Evolutionary conservation across 768 basidiomycete species (phyloP).

Genomic region (Sporobolomyces phaffii): DNA sequence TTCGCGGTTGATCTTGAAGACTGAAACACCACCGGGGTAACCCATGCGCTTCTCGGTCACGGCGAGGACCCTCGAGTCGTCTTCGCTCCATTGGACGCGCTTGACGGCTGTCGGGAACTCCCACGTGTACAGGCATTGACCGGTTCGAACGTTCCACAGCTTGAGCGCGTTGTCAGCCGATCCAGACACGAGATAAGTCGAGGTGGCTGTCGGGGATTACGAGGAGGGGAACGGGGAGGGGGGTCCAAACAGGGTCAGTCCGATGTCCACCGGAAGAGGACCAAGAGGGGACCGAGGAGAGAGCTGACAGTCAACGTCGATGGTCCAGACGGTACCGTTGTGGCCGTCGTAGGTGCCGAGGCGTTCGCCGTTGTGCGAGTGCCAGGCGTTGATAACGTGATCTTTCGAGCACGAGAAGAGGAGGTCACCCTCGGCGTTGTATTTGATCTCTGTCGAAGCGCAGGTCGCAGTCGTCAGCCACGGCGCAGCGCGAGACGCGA

Average conservation of each 20-base stretch:
- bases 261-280: too few relatives aligned
- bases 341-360: conserved; percentile 93
- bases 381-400: conserved; percentile 87
- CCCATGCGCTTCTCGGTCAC: conserved; percentile 98
- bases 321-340: conserved; percentile 94
- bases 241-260: too few relatives aligned
- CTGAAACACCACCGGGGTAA: conserved; percentile 77
- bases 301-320: conserved; percentile 78
- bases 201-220: conserved; percentile 75
- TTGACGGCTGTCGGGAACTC: conserved; percentile 98
- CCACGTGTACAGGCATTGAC: conserved; percentile 90
- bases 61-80: conserved; percentile 67
- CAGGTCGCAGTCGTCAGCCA: background rate
- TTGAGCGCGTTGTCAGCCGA: conserved; percentile 89
- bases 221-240: too few relatives aligned
- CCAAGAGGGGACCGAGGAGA: too few relatives aligned
- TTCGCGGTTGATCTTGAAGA: conserved; percentile 78
- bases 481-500: background rate
- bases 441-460: conserved; percentile 67
- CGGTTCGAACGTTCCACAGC: conserved; percentile 80
- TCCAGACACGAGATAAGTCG: conserved; percentile 79
- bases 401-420: conserved; percentile 96
- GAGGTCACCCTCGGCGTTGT: conserved; percentile 91
- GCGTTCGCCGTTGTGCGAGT: conserved; percentile 89
- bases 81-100: conserved; percentile 83